Base-by-base conservation (phyloP, 2,329 filamentous ascomycete species). In the Curvularia sp. region DNA sequence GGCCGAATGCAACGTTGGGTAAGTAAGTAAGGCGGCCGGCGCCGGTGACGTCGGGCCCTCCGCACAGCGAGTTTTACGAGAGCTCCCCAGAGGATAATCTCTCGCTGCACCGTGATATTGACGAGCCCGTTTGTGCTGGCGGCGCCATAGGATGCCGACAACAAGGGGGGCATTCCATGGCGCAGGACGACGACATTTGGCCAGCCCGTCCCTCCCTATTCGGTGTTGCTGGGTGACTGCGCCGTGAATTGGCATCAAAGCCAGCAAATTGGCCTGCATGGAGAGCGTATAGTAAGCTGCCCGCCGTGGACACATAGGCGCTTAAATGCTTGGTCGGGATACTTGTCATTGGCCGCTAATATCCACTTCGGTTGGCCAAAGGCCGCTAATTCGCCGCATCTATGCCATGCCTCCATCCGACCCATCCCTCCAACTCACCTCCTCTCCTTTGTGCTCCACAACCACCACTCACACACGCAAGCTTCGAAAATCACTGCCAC, bases 151-250 rank as follows among this genome's bases (percentile, higher is more conserved):
- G 62, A 63, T 64, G 57, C 61, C 60, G 63, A 61, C 51, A 49
- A 55, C 72, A 54, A 63, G 72, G 73, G 61, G 67, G 34, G 49
- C 27, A 54, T 61, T 74, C 72, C 72, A 74, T 70, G 66, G 69
- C 63, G 65, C 63, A 66, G 61, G 57, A 56, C 60, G 49, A 59
- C 39, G 51, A 60, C 62, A 62, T 68, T 60, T 63, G 52, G 46
- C 58, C 59, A 53, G 60, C 65, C 49, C 68, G 65, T 67, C 66
- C 65, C 47, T 48, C 65, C 61, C 63, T 57, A 70, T 72, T 73
- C 60, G 66, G 66, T 61, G 58, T 27, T 49, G 57, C 39, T 60
- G 53, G 55, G 45, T 52, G 53, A 57, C 51, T 55, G 69, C 62
- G 69, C 70, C 70, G 63, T 63, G 64, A 56, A 54, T 23, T 34